These are phyloP conservation scores for Leccinum arenicola DNA, from an alignment of 768 basidiomycete species.

Conservation along the genomic window DNA sequence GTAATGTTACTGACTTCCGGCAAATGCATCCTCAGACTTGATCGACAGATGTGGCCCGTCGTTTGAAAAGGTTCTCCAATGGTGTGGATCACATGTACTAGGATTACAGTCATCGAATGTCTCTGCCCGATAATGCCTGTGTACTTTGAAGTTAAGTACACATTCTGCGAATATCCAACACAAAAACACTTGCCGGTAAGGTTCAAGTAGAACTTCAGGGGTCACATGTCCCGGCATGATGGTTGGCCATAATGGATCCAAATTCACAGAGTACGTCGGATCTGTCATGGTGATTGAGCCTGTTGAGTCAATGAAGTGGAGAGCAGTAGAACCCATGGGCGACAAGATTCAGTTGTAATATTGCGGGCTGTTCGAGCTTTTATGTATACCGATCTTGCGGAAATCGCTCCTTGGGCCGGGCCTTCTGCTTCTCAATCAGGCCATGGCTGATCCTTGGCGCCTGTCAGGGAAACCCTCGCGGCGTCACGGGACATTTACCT, in stretches of 20 bases:
- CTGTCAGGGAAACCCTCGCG: not conserved
- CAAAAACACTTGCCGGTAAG: not conserved
- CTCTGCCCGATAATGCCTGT: not conserved
- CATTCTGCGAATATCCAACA: not conserved
- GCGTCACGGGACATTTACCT: not conserved
- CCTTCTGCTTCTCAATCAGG: not conserved
- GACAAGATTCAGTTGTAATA: not conserved
- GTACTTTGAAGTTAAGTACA: not conserved
- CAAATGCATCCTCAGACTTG: not conserved
- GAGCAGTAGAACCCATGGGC: not conserved
- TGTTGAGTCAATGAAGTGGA: not conserved
- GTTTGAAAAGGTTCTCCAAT: not conserved
- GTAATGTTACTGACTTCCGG: slow-evolving; percentile 4
- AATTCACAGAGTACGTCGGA: too few relatives aligned
- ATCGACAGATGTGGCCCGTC: not conserved
- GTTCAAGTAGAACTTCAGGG: not conserved
- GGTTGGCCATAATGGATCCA: not conserved
- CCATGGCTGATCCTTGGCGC: not conserved
- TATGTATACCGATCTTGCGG: not conserved
- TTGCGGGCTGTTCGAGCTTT: not conserved
- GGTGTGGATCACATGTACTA: too few relatives aligned
- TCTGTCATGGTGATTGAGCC: not conserved
- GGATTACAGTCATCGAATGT: too few relatives aligned
- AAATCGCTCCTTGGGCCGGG: too few relatives aligned
- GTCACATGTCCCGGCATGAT: not conserved